Evolutionary conservation across 768 basidiomycete species (phyloP), one percentile per base, ranked within the genome.

Genomic region (Tulasnella sp.): DNA sequence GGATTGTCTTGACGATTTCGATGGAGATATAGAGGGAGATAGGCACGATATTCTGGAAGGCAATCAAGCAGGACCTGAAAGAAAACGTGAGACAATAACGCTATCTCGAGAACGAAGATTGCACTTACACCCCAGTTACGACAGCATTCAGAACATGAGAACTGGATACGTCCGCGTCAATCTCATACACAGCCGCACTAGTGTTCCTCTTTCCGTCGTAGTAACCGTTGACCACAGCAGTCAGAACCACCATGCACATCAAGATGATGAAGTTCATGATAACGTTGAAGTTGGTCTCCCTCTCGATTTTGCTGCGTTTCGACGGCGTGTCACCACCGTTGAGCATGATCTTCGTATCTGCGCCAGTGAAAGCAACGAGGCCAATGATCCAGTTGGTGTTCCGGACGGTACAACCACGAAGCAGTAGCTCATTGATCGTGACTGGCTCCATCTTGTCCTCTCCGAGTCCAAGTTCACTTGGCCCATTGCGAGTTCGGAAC

Each of bases 211-310:
- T 86, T 27, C 87, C 87, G 78, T 95, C 91, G 82, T 91, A 88
- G 76, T 93, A 83, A 1, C 96, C 97, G 82, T 90, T 93, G 83
- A 92, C 89, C 62, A 96, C 90, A 10, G 91, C 96, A 3, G 93
- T 89, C 40, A 92, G 85, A 9, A 91, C 81, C 85, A 96, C 98
- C 88, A 98, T 94, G 52, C 89, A 75, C 58, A 92, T 84, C 79
- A 99, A 87, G 80, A 98, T 85, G 62, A 89, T 85, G 84, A 98
- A 98, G 85, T 98, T 99, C 87, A 98, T 93, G 75, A 97, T 87
- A 81, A 98, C 97, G 83, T 98, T 99, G 88, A 96, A 97, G 85
- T 97, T 99, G 12, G 97, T 99, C 88, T 99, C 97, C 86, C 91
- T 94, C 87, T 98, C 96, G 84, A 99, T 98, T 88, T 97, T 99